A percentile compares a stretch with the other conserved stretches of the same genome.
phyloP scores from a whole-genome alignment of 1,284 basidiomycete genomes.

The Austroboletus rostrupii region DNA sequence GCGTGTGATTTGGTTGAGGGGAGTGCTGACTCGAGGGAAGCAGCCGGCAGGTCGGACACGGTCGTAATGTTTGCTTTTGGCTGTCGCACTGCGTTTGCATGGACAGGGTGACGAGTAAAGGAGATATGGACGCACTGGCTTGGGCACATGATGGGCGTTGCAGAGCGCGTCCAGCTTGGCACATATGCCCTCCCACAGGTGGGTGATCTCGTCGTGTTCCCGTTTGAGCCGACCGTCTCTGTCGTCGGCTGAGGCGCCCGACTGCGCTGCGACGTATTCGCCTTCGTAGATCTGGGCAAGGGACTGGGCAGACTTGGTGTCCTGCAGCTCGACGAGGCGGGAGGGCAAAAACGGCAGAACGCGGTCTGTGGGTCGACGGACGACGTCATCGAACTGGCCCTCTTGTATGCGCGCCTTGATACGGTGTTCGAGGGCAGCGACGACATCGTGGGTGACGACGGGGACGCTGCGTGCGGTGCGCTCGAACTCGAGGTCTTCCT shows the following conservation, averaged over 20 bases:
- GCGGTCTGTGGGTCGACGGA: slow-evolving; percentile 72
- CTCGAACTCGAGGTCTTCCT: slow-evolving; percentile 95
- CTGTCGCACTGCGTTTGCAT: slow-evolving; percentile 35
- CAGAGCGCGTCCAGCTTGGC: too few relatives aligned
- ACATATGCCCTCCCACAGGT: slow-evolving; percentile 83
- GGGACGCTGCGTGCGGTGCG: slow-evolving; percentile 84
- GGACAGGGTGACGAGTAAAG: neutral
- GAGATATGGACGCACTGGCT: slow-evolving; percentile 61
- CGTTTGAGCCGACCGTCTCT: slow-evolving; percentile 86
- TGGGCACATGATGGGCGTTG: slow-evolving; percentile 85
- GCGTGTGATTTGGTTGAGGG: slow-evolving; percentile 76
- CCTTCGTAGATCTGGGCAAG: slow-evolving; percentile 97
- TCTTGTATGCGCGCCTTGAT: slow-evolving; percentile 92
- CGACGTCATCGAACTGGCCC: slow-evolving; percentile 87
- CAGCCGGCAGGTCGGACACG: slow-evolving; percentile 78
- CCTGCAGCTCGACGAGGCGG: slow-evolving; percentile 84
- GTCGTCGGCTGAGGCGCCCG: slow-evolving; percentile 61
- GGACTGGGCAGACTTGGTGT: slow-evolving; percentile 83
- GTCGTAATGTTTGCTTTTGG: slow-evolving; percentile 90
- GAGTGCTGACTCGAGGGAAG: slow-evolving; percentile 88
- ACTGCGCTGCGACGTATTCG: slow-evolving; percentile 73
- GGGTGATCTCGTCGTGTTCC: slow-evolving; percentile 85
- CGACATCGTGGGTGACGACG: slow-evolving; percentile 85
- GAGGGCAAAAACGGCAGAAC: slow-evolving; percentile 85
- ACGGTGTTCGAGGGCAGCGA: slow-evolving; percentile 80